Percentiles rank a stretch among this genome's conserved stretches.
phyloP scores from a whole-genome alignment of 768 basidiomycete species.

The Rhizopogon roseolus region DNA sequence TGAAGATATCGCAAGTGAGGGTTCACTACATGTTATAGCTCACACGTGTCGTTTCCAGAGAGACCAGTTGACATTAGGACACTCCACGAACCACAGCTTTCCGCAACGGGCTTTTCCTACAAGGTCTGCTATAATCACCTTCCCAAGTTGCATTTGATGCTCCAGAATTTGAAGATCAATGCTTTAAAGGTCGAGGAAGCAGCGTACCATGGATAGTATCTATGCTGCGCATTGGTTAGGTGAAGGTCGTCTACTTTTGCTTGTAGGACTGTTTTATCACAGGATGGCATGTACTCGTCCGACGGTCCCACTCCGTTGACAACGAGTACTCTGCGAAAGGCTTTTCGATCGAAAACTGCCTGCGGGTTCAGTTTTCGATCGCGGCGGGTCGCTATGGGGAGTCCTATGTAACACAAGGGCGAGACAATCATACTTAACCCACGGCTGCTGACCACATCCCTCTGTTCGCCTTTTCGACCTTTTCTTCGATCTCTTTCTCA shows the following conservation, averaged over 20 bases:
- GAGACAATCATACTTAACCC: slow-evolving; percentile 5
- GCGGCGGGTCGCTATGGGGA: slow-evolving; percentile 9
- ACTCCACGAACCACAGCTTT: neutral
- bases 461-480: slow-evolving; percentile 10
- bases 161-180: neutral
- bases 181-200: neutral
- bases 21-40: neutral
- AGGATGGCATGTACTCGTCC: neutral
- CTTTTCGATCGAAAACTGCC: neutral
- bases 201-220: neutral
- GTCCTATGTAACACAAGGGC: slow-evolving; percentile 1
- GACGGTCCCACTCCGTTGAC: slow-evolving; percentile 1
- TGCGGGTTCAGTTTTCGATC: neutral
- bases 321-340: slow-evolving; percentile 7
- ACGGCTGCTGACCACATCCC: neutral
- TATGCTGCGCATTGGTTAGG: neutral
- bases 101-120: neutral
- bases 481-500: slow-evolving; percentile 24
- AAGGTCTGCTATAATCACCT: too few species aligned
- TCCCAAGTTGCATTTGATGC: neutral
- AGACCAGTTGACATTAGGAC: neutral
- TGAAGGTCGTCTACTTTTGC: neutral
- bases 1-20: neutral
- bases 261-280: neutral
- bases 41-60: slow-evolving; percentile 1